Evolutionary conservation across 805 yeast genomes (phyloP).

Genomic region (Blastobotrys chiropterorum): DNA sequence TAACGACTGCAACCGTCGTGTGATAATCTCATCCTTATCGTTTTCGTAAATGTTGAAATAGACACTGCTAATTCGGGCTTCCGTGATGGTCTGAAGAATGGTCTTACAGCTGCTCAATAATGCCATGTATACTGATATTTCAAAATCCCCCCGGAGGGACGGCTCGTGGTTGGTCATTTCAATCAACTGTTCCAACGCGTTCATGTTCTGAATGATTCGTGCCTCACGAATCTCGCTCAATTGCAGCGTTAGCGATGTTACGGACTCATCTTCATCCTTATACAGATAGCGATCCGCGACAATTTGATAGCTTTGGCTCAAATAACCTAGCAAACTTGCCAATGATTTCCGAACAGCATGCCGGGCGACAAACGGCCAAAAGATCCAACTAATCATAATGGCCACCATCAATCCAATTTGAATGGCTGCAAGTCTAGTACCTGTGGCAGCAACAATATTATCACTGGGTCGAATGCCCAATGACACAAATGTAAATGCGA

Average conservation of each 20-base stretch:
- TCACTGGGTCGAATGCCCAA: constrained; percentile 25
- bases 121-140: constrained; percentile 28
- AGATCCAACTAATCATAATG: constrained; percentile 37
- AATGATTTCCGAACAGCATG: constrained; percentile 37
- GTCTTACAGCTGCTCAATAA: constrained; percentile 36
- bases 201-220: constrained; percentile 40
- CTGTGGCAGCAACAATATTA: constrained; percentile 30
- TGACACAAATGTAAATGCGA: constrained; percentile 38
- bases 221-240: constrained; percentile 44
- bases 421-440: constrained; percentile 37
- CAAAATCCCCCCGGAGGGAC: constrained; percentile 32
- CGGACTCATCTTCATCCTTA: constrained; percentile 42
- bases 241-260: constrained; percentile 40
- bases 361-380: constrained; percentile 45
- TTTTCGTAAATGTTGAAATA: constrained; percentile 42
- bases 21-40: constrained; percentile 35
- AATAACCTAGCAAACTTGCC: constrained; percentile 36
- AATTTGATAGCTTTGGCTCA: constrained; percentile 42
- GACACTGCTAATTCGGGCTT: constrained; percentile 44
- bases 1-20: constrained; percentile 36
- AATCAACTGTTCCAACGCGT: constrained; percentile 36
- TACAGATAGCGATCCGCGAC: constrained; percentile 45
- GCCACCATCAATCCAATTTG: constrained; percentile 36
- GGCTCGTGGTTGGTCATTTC: constrained; percentile 35
- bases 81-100: constrained; percentile 39